Percentiles rank a stretch among this genome's conserved stretches.
phyloP scores from a whole-genome alignment of 2,329 filamentous ascomycete genomes.

The Xylaria digitata region DNA sequence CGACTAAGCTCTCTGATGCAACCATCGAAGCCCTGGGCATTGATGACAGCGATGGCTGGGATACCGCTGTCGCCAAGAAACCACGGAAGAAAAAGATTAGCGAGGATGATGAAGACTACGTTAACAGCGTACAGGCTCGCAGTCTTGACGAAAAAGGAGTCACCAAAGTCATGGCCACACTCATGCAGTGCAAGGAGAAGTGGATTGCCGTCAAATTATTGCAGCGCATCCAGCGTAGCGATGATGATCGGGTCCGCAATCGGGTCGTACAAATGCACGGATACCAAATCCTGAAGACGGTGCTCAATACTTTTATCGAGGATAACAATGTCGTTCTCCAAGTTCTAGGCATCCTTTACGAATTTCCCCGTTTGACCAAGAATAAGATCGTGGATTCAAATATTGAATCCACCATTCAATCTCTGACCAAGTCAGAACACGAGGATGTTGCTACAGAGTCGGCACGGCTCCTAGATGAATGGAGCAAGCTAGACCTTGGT shows the following conservation, averaged over 20 bases:
- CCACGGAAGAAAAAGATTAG: slow-evolving; percentile 90
- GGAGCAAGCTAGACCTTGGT: slow-evolving; percentile 88
- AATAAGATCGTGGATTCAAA: slow-evolving; percentile 98
- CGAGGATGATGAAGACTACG: slow-evolving; percentile 95
- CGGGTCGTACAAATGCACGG: slow-evolving; percentile 96
- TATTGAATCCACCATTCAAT: slow-evolving; percentile 84
- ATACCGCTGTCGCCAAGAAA: slow-evolving; percentile 88
- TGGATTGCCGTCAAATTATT: slow-evolving; percentile 98
- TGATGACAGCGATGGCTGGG: slow-evolving; percentile 91
- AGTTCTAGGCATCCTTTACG: slow-evolving; percentile 87
- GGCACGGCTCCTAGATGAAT: slow-evolving; percentile 78
- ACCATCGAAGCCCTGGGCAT: slow-evolving; percentile 97
- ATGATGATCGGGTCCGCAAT: slow-evolving; percentile 88
- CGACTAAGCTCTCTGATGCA: slow-evolving; percentile 87
- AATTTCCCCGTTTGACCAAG: slow-evolving; percentile 87
- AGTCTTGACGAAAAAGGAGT: slow-evolving; percentile 50
- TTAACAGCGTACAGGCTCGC: slow-evolving; percentile 72
- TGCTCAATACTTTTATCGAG: slow-evolving; percentile 85
- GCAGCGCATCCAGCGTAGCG: slow-evolving; percentile 84
- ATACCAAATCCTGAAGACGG: slow-evolving; percentile 92
- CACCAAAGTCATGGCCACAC: slow-evolving; percentile 69
- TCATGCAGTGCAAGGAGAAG: slow-evolving; percentile 99
- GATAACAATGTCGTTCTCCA: slow-evolving; percentile 91
- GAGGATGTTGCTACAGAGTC: slow-evolving; percentile 80
- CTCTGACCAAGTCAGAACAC: slow-evolving; percentile 74